phyloP scores from a whole-genome alignment of 768 basidiomycete species.

The Hypholoma fasciculare region DNA sequence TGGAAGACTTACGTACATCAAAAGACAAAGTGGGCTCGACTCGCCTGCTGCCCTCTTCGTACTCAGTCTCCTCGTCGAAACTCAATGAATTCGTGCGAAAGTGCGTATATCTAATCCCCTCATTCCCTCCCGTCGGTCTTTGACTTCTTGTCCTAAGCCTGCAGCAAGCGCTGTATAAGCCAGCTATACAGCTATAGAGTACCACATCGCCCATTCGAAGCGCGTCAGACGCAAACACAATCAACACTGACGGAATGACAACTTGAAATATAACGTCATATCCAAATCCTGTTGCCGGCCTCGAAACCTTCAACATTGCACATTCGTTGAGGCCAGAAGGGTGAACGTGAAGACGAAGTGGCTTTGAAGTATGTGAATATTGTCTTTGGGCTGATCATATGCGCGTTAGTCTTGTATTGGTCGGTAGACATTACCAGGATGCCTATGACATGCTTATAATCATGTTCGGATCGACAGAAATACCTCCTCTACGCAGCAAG shows the following conservation, averaged over 20 bases:
- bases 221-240: conserved; percentile 89
- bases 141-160: conserved; percentile 46
- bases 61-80: conserved; percentile 81
- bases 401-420: conserved; percentile 5
- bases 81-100: conserved; percentile 88
- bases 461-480: conserved; percentile 88
- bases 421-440: conserved; percentile 88
- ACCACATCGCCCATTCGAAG: conserved; percentile 91
- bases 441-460: conserved; percentile 81
- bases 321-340: conserved; percentile 80
- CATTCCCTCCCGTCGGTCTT: not conserved
- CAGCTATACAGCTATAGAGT: conserved; percentile 91
- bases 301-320: conserved; percentile 39
- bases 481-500: conserved; percentile 90
- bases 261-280: conserved; percentile 54
- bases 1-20: conserved; percentile 78
- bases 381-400: not conserved
- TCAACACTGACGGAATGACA: conserved; percentile 66
- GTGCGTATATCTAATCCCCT: conserved; percentile 32
- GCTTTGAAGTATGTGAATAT: conserved; percentile 70
- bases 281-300: conserved; percentile 46
- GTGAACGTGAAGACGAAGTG: conserved; percentile 94
- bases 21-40: conserved; percentile 86
- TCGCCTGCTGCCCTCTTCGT: conserved; percentile 93
- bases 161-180: conserved; percentile 85